Evolutionary conservation across 1,284 basidiomycete genomes (phyloP).

Genomic region (Trichosporon ovoides): DNA sequence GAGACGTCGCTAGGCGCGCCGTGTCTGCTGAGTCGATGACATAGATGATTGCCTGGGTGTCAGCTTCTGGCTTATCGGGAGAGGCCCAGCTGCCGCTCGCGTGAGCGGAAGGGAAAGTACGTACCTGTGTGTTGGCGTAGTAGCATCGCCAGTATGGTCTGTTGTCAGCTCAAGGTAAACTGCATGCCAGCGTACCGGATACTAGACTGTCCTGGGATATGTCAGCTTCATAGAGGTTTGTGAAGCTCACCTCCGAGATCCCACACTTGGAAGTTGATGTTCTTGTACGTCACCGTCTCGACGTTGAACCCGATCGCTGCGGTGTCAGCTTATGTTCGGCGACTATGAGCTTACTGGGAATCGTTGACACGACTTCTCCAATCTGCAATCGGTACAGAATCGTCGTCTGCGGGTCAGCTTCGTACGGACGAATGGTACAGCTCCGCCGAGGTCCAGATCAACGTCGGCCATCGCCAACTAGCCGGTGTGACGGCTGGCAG

Average conservation of each 20-base stretch:
- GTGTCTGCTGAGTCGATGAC: constrained; percentile 94
- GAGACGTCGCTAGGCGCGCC: constrained; percentile 77
- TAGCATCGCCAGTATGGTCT: constrained; percentile 99
- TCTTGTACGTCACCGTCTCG: constrained; percentile 97
- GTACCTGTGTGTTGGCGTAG: constrained; percentile 80
- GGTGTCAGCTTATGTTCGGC: constrained; percentile 15
- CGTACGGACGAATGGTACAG: too few species aligned
- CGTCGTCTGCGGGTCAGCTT: constrained; percentile 54
- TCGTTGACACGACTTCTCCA: constrained; percentile 97
- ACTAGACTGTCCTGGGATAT: constrained; percentile 66
- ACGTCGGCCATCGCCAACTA: too few species aligned
- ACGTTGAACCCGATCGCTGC: constrained; percentile 98
- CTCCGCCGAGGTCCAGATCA: too few species aligned
- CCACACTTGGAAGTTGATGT: constrained; percentile 99
- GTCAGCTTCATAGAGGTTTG: background rate
- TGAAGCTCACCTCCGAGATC: constrained; percentile 69
- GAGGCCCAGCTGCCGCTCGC: too few species aligned
- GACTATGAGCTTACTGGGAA: constrained; percentile 72
- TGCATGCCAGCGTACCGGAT: constrained; percentile 62
- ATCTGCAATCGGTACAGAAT: constrained; percentile 94
- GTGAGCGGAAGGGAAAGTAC: background rate
- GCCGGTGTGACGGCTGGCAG: too few species aligned
- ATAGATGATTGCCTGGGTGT: constrained; percentile 77
- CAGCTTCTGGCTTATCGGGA: constrained; percentile 22
- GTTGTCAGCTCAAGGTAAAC: constrained; percentile 10